Evolutionary conservation across 495 filamentous ascomycete genomes (phyloP), one percentile per base, ranked within the genome.

Genomic region (Chaetomium fimeti): DNA sequence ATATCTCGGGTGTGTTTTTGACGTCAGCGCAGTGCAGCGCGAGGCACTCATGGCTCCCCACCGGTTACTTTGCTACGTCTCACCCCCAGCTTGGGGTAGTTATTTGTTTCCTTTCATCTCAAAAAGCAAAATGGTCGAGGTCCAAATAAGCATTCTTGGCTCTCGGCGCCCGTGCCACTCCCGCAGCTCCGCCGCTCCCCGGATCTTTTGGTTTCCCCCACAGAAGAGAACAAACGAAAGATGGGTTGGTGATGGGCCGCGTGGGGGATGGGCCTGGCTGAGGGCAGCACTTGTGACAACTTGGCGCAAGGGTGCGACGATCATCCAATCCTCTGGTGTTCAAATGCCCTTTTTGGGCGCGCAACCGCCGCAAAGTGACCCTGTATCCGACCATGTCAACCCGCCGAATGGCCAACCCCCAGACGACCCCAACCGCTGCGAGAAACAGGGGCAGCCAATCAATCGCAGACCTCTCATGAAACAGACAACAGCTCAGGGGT

Each of bases 301-400:
- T 24, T 60, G 32, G 8, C 47, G 40, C 20, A 40, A 12, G 47
- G 4, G 12, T 29, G 47, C 18, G 60, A 62, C 52, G 22, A n/a
- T 28, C 54, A 24, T 54, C 38, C 40, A 25, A 56, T 55, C 51
- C 45, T 13, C 16, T 51, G 43, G 45, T 45, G 57, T 20, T 56
- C 18, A 16, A 40, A 16, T 20, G 20, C 20, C 25, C 15, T 1
- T 18, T 47, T 13, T n/a, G 16, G 2, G 18, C 43, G 3, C 20
- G 12, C 24, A 13, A 6, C 20, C 18, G 43, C 28, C 43, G 43
- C 57, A 60, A 20, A 49, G 3, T 38, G 57, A 12, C 43, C 43
- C 11, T 4, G 57, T 38, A 45, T 28, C 18, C 45, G 5, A 22
- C 15, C 16, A 29, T 52, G n/a, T 18, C 20, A 32, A 22, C 52